Conservation (phyloP, 495 filamentous ascomycete genomes). For the Hypomontagnella submonticulosa region DNA sequence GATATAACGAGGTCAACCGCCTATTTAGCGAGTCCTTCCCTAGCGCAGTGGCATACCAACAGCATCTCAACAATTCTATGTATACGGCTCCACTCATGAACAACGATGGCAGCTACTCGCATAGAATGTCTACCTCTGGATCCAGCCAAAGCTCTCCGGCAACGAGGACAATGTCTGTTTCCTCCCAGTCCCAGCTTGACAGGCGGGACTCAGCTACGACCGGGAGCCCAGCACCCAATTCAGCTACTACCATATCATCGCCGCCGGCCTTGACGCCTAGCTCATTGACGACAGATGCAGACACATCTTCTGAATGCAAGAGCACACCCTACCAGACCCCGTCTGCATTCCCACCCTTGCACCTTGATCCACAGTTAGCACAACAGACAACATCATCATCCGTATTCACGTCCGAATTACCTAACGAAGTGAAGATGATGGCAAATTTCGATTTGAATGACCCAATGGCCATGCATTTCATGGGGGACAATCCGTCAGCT, state of each 20-base stretch:
- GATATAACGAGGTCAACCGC: conserved; percentile 60
- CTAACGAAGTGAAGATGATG: conserved; percentile 47
- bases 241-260: conserved; percentile 23
- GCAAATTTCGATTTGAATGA: conserved; percentile 44
- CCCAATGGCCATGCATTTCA: conserved; percentile 41
- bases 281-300: conserved; percentile 30
- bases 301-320: conserved; percentile 27
- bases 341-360: conserved; percentile 27
- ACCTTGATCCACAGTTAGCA: conserved; percentile 35
- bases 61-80: conserved; percentile 30
- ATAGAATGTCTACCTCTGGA: conserved; percentile 28
- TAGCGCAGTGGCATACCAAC: conserved; percentile 48
- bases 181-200: conserved; percentile 30
- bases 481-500: conserved; percentile 23
- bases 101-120: conserved; percentile 13
- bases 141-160: conserved; percentile 30
- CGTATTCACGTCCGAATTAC: conserved; percentile 46
- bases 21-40: conserved; percentile 59
- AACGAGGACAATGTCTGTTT: conserved; percentile 31
- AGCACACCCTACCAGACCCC: conserved; percentile 37
- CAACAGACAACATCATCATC: conserved; percentile 35
- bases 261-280: conserved; percentile 47
- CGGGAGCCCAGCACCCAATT: conserved; percentile 16
- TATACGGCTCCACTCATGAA: conserved; percentile 37
- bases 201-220: conserved; percentile 22